A percentile compares a stretch with the other conserved stretches of the same genome.
Evolutionary conservation across 441 rosid genomes (phyloP).

Genomic region (Populus trichocarpa): DNA sequence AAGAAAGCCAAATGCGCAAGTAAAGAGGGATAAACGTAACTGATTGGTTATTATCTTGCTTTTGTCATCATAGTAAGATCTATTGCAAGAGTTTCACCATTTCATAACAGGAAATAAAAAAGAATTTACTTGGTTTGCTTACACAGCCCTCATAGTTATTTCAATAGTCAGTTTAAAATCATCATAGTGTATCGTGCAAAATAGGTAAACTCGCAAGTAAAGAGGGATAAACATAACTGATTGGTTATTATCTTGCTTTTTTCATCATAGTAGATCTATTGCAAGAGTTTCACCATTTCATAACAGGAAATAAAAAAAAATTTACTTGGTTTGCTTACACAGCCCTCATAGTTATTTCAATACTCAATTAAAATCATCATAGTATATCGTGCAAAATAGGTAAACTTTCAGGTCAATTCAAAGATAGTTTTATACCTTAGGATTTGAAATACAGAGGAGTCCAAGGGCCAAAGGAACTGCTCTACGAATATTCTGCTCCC

Average conservation of each 20-base stretch:
- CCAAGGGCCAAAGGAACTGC: constrained; percentile 98
- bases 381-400: not conserved
- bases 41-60: not conserved
- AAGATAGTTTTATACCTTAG: constrained; percentile 52
- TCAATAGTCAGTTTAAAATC: not conserved
- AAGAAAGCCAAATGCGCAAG: not conserved
- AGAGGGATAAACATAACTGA: too few relatives aligned
- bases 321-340: not conserved
- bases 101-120: not conserved
- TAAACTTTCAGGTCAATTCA: not conserved
- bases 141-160: not conserved
- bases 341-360: not conserved
- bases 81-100: not conserved
- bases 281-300: not conserved
- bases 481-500: constrained; percentile 80
- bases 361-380: not conserved
- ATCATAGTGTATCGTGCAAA: not conserved
- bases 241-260: too few relatives aligned
- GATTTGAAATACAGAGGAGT: constrained; percentile 94
- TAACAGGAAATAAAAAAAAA: not conserved
- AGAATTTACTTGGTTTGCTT: not conserved
- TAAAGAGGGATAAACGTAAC: not conserved
- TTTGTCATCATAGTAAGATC: too few relatives aligned
- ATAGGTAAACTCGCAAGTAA: not conserved
- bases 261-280: not conserved